Conservation (phyloP, 345 rosid species). For the Mallotus nudiflorus region DNA sequence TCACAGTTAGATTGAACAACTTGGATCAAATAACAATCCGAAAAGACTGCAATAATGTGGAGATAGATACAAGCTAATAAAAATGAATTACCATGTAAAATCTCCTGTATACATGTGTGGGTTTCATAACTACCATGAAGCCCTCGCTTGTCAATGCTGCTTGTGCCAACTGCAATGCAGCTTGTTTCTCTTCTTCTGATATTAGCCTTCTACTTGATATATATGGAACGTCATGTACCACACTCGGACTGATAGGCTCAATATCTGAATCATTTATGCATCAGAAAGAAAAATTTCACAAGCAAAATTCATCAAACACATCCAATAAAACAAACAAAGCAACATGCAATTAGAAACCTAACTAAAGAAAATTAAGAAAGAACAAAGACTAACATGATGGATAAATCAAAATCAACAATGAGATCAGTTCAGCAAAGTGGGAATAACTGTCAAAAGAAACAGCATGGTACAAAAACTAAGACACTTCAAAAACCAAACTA, state of each 20-base stretch:
- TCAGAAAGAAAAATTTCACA: not conserved
- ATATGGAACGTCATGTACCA: constrained; percentile 3
- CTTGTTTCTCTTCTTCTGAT: constrained; percentile 35
- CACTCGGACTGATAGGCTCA: not conserved
- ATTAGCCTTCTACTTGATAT: constrained; percentile 37
- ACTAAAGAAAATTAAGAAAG: not conserved
- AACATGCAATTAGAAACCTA: not conserved
- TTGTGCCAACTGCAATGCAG: constrained; percentile 36
- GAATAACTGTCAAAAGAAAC: not conserved
- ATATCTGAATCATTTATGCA: constrained; percentile 8
- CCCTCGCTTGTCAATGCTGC: constrained; percentile 35
- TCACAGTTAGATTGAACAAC: not conserved
- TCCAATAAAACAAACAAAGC: not conserved
- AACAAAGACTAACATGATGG: not conserved
- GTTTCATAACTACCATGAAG: constrained; percentile 50
- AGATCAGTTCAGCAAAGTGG: not conserved
- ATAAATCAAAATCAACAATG: not conserved
- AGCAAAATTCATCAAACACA: too few species aligned
- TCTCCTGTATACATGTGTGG: constrained; percentile 44
- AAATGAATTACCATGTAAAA: constrained; percentile 45
- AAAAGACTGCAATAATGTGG: not conserved
- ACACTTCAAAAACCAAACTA: not conserved
- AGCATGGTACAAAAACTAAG: not conserved
- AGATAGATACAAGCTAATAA: not conserved
- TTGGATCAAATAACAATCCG: not conserved